Conservation (phyloP, 2,329 filamentous ascomycete genomes). For the Alternaria sp. region DNA sequence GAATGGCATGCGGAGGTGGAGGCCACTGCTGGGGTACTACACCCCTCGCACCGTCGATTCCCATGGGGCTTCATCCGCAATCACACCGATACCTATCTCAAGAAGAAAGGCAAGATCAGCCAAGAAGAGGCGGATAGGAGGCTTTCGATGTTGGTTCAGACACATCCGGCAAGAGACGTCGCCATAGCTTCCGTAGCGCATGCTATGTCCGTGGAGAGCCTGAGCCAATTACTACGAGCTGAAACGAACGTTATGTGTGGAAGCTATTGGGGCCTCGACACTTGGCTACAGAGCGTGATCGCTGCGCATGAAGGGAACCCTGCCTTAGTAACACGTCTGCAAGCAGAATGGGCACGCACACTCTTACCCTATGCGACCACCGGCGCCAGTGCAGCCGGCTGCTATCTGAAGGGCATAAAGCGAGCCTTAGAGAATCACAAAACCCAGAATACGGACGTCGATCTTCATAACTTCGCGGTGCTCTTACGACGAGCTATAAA, state of each 20-base stretch:
- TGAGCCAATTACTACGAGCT: slow-evolving; percentile 30
- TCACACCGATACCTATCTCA: slow-evolving; percentile 39
- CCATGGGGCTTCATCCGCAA: slow-evolving; percentile 27
- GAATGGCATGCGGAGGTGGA: slow-evolving; percentile 39
- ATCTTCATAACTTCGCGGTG: slow-evolving; percentile 30
- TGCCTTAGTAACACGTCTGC: slow-evolving; percentile 30
- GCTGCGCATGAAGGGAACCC: slow-evolving; percentile 36
- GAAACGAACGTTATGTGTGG: slow-evolving; percentile 34
- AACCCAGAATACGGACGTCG: slow-evolving; percentile 19
- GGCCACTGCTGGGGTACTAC: slow-evolving; percentile 27
- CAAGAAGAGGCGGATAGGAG: slow-evolving; percentile 31
- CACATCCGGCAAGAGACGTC: slow-evolving; percentile 29
- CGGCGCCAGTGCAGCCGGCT: slow-evolving; percentile 30
- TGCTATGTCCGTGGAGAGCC: slow-evolving; percentile 33
- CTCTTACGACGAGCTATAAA: slow-evolving; percentile 27
- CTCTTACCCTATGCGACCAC: slow-evolving; percentile 34
- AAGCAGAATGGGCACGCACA: slow-evolving; percentile 35
- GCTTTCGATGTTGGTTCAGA: slow-evolving; percentile 28
- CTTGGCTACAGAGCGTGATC: slow-evolving; percentile 38
- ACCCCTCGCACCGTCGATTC: slow-evolving; percentile 35
- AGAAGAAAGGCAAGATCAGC: slow-evolving; percentile 39
- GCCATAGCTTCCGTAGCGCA: slow-evolving; percentile 40
- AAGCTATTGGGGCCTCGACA: slow-evolving; percentile 38
- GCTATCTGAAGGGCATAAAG: slow-evolving; percentile 33
- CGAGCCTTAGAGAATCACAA: slow-evolving; percentile 17